Evolutionary conservation across 75 land plant genomes (phyloP), one percentile per base, ranked within the genome.

Genomic region (Sequoia sempervirens): DNA sequence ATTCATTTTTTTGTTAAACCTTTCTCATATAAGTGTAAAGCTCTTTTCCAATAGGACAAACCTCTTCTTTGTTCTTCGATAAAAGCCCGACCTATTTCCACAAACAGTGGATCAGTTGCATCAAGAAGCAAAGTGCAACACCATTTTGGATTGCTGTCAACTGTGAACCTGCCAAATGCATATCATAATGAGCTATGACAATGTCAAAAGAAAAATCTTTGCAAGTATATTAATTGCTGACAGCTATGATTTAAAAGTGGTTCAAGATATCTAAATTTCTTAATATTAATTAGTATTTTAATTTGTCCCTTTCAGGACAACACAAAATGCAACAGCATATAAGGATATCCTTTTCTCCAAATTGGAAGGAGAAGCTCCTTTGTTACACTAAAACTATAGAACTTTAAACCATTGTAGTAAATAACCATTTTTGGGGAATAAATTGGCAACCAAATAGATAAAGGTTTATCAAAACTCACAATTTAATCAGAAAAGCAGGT

Each of bases 61-160:
- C 95, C 95, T 87, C 88, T 80, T 28, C 91, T 82, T 82, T 94
- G 93, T 83, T 91, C 88, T 81, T 85, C 68, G 54, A 94, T 88
- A 80, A 94, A 94, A 17, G 90, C 87, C 83, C 83, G 89, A 54
- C 95, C 95, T 85, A 92, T 92, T 54, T 94, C 90, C 64, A 89
- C 40, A 84, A 94, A 94, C 82, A 94, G 86, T 14, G 92, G 89
- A 86, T 94, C 95, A 41, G 87, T 92, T 83, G 93, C 90, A 79
- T 94, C 92, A 75, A 94, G 88, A 85, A 94, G 93, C 30, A 88
- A 94, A 83, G 93, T 94, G 80, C 95, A 92, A 85, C 92, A 91
- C 93, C 93, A 92, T 75, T 87, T 81, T 50, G 88, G 89, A 83
- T 94, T 84, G 61, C 92, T 86, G 82, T 86, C 58, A 79, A 93